A percentile compares a stretch with the other conserved stretches of the same genome.
phyloP scores from a whole-genome alignment of 106 monocot genomes.

The Gastrodia elata region DNA sequence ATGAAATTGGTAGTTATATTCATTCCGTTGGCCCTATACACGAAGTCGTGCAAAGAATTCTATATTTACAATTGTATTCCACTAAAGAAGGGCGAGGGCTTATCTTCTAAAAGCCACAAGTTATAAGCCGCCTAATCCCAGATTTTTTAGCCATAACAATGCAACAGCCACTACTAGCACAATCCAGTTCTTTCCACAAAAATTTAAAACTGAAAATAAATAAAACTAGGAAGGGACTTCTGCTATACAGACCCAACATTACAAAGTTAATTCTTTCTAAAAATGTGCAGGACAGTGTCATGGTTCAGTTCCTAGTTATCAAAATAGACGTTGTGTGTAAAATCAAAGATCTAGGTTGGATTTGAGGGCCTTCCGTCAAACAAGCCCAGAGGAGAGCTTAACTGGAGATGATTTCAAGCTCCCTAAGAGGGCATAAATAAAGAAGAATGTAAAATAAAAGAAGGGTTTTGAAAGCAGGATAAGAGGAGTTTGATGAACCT shows the following conservation, averaged over 20 bases:
- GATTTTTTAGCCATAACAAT: not conserved
- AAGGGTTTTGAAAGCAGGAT: not conserved
- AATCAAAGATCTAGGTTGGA: not conserved
- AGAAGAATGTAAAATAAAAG: not conserved
- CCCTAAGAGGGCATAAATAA: not conserved
- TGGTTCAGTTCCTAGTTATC: not conserved
- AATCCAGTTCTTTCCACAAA: not conserved
- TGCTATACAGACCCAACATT: not conserved
- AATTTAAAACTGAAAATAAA: not conserved
- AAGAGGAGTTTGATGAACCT: slow-evolving; percentile 18
- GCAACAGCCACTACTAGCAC: not conserved
- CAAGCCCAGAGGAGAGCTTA: not conserved
- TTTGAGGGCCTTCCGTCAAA: not conserved
- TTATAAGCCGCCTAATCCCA: not conserved
- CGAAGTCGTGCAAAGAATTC: not conserved
- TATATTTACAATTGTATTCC: not conserved
- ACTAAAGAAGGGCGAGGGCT: not conserved
- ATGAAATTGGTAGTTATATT: not conserved
- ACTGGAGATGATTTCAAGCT: not conserved
- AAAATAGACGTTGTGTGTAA: not conserved
- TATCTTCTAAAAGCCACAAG: not conserved
- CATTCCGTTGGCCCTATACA: not conserved
- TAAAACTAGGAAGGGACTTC: not conserved
- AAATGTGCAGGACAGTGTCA: not conserved
- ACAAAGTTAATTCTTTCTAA: not conserved